These are phyloP conservation scores for Wickerhamomyces ciferrii DNA, from an alignment of 805 yeast genomes.

Conservation along the genomic window DNA sequence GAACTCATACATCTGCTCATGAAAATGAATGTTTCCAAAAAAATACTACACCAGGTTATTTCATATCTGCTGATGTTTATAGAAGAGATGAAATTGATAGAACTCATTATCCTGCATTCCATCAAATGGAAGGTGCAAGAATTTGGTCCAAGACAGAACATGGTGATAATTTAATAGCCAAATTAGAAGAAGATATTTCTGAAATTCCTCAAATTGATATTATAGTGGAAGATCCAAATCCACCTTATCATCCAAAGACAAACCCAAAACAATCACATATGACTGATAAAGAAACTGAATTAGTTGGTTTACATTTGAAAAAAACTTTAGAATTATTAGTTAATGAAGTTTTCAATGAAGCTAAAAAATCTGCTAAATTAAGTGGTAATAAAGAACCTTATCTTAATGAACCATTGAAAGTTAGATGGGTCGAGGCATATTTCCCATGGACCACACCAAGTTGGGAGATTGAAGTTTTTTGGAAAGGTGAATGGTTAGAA, in stretches of 20 bases:
- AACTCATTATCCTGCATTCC: constrained; percentile 96
- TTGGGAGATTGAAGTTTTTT: constrained; percentile 98
- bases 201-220: constrained; percentile 63
- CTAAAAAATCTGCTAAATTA: constrained; percentile 52
- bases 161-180: constrained; percentile 30
- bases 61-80: constrained; percentile 94
- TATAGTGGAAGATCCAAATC: constrained; percentile 71
- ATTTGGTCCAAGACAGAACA: constrained; percentile 59
- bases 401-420: constrained; percentile 68
- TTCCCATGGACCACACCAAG: constrained; percentile 99
- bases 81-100: constrained; percentile 93
- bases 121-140: constrained; percentile 96
- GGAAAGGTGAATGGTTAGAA: constrained; percentile 98
- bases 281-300: constrained; percentile 61
- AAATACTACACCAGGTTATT: constrained; percentile 74
- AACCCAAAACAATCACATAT: constrained; percentile 83
- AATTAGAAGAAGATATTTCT: constrained; percentile 54
- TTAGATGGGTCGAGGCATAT: constrained; percentile 92
- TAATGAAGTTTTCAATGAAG: constrained; percentile 73
- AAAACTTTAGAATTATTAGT: constrained; percentile 82
- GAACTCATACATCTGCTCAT: constrained; percentile 98
- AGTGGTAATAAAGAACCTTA: constrained; percentile 59
- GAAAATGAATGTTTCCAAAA: constrained; percentile 77
- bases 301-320: constrained; percentile 75
- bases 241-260: constrained; percentile 40